A percentile compares a stretch with the other conserved stretches of the same genome.
Evolutionary conservation across 768 basidiomycete species (phyloP).

Genomic region (Pleurotus eryngii): DNA sequence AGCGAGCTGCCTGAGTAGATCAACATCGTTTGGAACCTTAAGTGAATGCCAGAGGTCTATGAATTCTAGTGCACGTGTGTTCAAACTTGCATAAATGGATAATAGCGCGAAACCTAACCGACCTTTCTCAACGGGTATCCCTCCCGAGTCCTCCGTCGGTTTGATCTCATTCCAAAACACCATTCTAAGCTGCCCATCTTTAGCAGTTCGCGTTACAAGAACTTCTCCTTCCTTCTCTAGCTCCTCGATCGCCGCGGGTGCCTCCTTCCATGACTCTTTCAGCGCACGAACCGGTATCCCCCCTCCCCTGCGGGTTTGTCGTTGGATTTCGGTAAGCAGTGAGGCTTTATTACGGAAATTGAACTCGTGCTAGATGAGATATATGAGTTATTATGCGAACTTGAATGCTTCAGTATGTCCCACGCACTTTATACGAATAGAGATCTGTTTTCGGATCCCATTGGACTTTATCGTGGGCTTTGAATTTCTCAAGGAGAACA

Average conservation of each 20-base stretch:
- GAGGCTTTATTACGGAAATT: conserved; percentile 83
- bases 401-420: conserved; percentile 14
- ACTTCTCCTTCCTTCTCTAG: conserved; percentile 89
- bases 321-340: conserved; percentile 81
- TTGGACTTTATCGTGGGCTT: conserved; percentile 71
- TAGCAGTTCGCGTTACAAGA: conserved; percentile 79
- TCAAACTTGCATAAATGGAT: background rate
- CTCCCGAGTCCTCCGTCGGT: conserved; percentile 68
- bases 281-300: conserved; percentile 81
- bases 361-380: conserved; percentile 68
- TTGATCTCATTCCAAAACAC: conserved; percentile 92
- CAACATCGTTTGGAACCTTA: conserved; percentile 82
- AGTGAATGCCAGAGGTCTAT: conserved; percentile 82
- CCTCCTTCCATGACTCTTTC: conserved; percentile 91
- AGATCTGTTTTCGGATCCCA: conserved; percentile 83
- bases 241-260: conserved; percentile 79
- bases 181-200: conserved; percentile 79
- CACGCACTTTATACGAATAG: conserved; percentile 75
- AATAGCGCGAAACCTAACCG: conserved; percentile 13
- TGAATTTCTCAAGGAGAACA: conserved; percentile 77
- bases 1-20: conserved; percentile 72
- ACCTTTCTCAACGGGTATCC: conserved; percentile 80
- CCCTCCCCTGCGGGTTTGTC: conserved; percentile 78
- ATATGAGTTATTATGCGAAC: background rate
- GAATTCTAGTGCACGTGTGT: conserved; percentile 60